A percentile compares a stretch with the other conserved stretches of the same genome.
These are phyloP conservation scores for Cordyceps javanica DNA, from an alignment of 2,329 filamentous ascomycete genomes.

Conservation along the genomic window DNA sequence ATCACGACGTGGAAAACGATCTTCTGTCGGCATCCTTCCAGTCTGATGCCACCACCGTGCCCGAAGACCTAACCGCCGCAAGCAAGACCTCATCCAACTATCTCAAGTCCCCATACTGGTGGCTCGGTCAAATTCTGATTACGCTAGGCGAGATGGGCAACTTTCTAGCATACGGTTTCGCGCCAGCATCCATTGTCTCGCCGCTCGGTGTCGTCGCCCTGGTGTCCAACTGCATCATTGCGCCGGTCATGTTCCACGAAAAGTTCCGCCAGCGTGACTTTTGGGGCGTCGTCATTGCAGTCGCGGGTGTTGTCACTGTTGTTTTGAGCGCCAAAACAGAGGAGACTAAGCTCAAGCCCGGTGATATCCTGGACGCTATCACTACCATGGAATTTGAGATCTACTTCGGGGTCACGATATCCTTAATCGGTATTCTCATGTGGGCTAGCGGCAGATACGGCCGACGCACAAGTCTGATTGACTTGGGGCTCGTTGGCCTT, in stretches of 20 bases:
- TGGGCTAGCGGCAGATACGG: constrained; percentile 79
- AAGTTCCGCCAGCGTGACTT: constrained; percentile 78
- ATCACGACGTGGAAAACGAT: constrained; percentile 37
- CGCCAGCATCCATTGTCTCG: constrained; percentile 93
- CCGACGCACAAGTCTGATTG: constrained; percentile 80
- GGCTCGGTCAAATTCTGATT: constrained; percentile 89
- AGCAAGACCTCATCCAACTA: constrained; percentile 59
- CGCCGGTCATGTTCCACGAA: constrained; percentile 89
- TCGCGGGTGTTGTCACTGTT: constrained; percentile 83
- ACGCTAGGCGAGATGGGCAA: constrained; percentile 90
- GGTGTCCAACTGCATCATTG: constrained; percentile 94
- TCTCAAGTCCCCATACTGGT: constrained; percentile 91
- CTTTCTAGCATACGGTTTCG: constrained; percentile 95
- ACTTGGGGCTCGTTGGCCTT: constrained; percentile 84
- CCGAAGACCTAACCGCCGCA: constrained; percentile 22
- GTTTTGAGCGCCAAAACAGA: constrained; percentile 85
- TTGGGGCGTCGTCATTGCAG: constrained; percentile 79
- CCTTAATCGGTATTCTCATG: constrained; percentile 70
- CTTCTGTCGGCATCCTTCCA: constrained; percentile 46
- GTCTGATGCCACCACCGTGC: constrained; percentile 27
- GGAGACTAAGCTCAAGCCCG: constrained; percentile 84
- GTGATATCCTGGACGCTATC: constrained; percentile 86
- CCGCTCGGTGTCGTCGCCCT: constrained; percentile 94
- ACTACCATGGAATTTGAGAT: constrained; percentile 84
- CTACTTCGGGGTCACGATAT: constrained; percentile 72